These are phyloP conservation scores for Delitschia confertaspora DNA, from an alignment of 495 filamentous ascomycete species.

Conservation along the genomic window DNA sequence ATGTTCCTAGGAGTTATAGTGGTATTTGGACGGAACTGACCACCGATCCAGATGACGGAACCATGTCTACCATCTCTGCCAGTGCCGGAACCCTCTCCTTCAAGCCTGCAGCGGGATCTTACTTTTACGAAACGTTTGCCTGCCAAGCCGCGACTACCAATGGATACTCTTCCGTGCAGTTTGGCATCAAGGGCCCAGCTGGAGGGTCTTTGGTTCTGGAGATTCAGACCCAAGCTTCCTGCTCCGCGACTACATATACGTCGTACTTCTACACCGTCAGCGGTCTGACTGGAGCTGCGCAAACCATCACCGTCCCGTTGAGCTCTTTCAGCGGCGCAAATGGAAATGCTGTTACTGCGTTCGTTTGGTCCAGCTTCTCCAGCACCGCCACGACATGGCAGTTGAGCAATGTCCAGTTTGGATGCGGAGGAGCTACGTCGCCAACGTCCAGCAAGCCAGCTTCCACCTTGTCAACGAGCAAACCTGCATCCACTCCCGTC, in stretches of 20 bases:
- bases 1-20: slow-evolving; percentile 30
- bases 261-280: slow-evolving; percentile 41
- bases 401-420: slow-evolving; percentile 45
- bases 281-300: slow-evolving; percentile 43
- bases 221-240: slow-evolving; percentile 44
- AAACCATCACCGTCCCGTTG: slow-evolving; percentile 48
- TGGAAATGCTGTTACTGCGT: slow-evolving; percentile 42
- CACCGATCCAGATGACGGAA: slow-evolving; percentile 48
- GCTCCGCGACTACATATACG: slow-evolving; percentile 38
- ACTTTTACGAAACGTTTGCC: slow-evolving; percentile 50
- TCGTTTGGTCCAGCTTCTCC: slow-evolving; percentile 46
- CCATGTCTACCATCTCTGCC: slow-evolving; percentile 43
- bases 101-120: slow-evolving; percentile 41
- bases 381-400: slow-evolving; percentile 40
- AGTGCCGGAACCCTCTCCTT: slow-evolving; percentile 43
- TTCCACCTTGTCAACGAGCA: slow-evolving; percentile 14
- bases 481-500: background rate
- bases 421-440: slow-evolving; percentile 35
- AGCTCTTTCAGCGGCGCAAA: slow-evolving; percentile 45
- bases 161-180: slow-evolving; percentile 46
- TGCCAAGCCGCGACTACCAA: slow-evolving; percentile 41
- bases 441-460: slow-evolving; percentile 1
- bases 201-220: slow-evolving; percentile 44
- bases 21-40: background rate
- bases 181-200: slow-evolving; percentile 46